Conservation (phyloP, 2,329 filamentous ascomycete genomes). For the Fusarium scirpi region DNA sequence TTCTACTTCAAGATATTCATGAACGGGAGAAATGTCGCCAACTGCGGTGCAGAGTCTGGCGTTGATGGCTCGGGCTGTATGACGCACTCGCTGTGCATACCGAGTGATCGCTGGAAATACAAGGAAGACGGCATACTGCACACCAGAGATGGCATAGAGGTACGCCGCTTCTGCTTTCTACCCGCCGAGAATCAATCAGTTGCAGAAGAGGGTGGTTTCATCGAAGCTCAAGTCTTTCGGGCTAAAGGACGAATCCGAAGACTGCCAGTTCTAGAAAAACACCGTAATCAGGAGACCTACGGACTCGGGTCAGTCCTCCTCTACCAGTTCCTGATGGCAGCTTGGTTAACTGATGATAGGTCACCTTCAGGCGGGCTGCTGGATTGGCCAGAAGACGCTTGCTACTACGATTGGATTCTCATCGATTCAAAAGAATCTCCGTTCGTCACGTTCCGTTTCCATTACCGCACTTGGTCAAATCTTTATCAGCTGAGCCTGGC, state of each 20-base stretch:
- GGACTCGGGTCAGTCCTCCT: slow-evolving; percentile 63
- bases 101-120: slow-evolving; percentile 57
- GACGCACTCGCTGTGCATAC: slow-evolving; percentile 62
- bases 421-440: slow-evolving; percentile 64
- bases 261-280: slow-evolving; percentile 57
- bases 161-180: slow-evolving; percentile 64
- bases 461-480: slow-evolving; percentile 66
- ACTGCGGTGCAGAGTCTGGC: slow-evolving; percentile 63
- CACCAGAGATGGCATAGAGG: slow-evolving; percentile 59
- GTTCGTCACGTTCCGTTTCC: slow-evolving; percentile 66
- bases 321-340: neutral
- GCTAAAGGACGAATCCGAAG: slow-evolving; percentile 61
- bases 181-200: slow-evolving; percentile 53
- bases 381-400: slow-evolving; percentile 62
- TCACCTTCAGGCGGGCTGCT: slow-evolving; percentile 66
- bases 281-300: slow-evolving; percentile 61
- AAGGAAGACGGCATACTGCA: slow-evolving; percentile 51
- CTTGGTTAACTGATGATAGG: slow-evolving; percentile 50
- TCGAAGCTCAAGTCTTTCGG: slow-evolving; percentile 66
- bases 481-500: slow-evolving; percentile 63
- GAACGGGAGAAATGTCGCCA: slow-evolving; percentile 64
- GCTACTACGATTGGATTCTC: slow-evolving; percentile 65
- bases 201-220: slow-evolving; percentile 66
- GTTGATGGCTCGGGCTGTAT: slow-evolving; percentile 54
- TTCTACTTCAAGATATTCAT: slow-evolving; percentile 68